Conservation (phyloP, 2,329 filamentous ascomycete genomes). For the Cordyceps cicadae region DNA sequence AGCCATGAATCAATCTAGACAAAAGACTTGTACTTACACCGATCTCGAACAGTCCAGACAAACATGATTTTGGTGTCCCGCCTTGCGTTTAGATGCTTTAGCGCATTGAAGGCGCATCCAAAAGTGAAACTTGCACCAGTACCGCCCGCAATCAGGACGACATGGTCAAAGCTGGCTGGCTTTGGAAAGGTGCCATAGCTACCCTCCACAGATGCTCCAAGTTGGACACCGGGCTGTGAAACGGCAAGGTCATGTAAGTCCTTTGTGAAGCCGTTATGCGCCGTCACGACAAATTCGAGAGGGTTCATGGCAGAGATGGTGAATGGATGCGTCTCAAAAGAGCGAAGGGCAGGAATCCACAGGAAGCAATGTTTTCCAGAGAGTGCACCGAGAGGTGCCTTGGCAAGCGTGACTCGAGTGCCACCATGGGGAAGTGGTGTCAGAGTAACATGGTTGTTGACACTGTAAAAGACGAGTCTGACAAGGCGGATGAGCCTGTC, state of each 20-base stretch:
- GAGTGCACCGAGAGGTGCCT: conserved; percentile 36
- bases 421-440: conserved; percentile 45
- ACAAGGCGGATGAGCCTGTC: conserved; percentile 42
- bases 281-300: conserved; percentile 50
- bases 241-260: conserved; percentile 44
- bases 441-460: conserved; percentile 45
- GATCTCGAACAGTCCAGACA: conserved; percentile 32
- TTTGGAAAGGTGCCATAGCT: conserved; percentile 50
- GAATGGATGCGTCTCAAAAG: conserved; percentile 55
- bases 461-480: conserved; percentile 35
- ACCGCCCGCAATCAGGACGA: conserved; percentile 53
- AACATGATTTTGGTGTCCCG: conserved; percentile 26
- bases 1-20: not conserved
- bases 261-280: conserved; percentile 51
- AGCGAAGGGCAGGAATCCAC: conserved; percentile 52
- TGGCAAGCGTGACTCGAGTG: conserved; percentile 45
- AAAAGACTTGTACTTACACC: conserved; percentile 21
- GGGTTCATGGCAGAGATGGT: conserved; percentile 47
- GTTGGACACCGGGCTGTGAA: conserved; percentile 37
- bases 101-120: conserved; percentile 30
- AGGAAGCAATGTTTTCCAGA: conserved; percentile 56
- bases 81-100: conserved; percentile 19
- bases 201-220: conserved; percentile 48
- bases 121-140: conserved; percentile 51
- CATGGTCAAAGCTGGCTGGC: conserved; percentile 42